Evolutionary conservation across 352 stramenopile species (phyloP).

Genomic region (Aphanomyces invadans): DNA sequence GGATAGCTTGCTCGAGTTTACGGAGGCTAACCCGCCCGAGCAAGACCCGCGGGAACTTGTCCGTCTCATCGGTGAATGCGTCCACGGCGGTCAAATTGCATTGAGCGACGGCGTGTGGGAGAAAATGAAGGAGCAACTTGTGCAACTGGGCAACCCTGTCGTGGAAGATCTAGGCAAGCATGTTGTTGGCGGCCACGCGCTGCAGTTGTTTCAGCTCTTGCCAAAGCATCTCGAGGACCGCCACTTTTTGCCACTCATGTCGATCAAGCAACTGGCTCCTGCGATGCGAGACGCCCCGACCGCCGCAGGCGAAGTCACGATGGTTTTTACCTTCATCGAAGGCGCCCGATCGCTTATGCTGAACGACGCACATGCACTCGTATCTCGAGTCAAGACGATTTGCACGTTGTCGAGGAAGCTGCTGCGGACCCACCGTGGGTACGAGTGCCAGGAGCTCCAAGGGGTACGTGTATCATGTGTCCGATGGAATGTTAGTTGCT

Average conservation of each 20-base stretch:
- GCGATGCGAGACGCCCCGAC: slow-evolving; percentile 79
- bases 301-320: slow-evolving; percentile 67
- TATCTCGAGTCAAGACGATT: slow-evolving; percentile 76
- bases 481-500: too few species aligned
- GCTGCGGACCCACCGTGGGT: slow-evolving; percentile 73
- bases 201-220: slow-evolving; percentile 72
- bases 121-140: slow-evolving; percentile 76
- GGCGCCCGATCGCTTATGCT: slow-evolving; percentile 69
- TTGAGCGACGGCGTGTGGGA: slow-evolving; percentile 81
- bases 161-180: slow-evolving; percentile 81
- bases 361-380: slow-evolving; percentile 72
- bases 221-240: slow-evolving; percentile 68
- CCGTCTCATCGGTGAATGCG: slow-evolving; percentile 56
- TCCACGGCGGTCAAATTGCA: slow-evolving; percentile 76
- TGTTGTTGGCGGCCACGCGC: slow-evolving; percentile 57
- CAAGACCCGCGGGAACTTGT: slow-evolving; percentile 19
- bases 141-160: slow-evolving; percentile 78
- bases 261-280: slow-evolving; percentile 53
- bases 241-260: slow-evolving; percentile 66
- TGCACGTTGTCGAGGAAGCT: slow-evolving; percentile 70
- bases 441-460: slow-evolving; percentile 83
- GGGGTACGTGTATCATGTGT: slow-evolving; percentile 28
- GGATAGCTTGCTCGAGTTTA: background rate
- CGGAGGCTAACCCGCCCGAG: background rate
- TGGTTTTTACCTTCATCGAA: slow-evolving; percentile 88